These are phyloP conservation scores for Myxozyma monticola DNA, from an alignment of 805 yeast species.

Conservation along the genomic window DNA sequence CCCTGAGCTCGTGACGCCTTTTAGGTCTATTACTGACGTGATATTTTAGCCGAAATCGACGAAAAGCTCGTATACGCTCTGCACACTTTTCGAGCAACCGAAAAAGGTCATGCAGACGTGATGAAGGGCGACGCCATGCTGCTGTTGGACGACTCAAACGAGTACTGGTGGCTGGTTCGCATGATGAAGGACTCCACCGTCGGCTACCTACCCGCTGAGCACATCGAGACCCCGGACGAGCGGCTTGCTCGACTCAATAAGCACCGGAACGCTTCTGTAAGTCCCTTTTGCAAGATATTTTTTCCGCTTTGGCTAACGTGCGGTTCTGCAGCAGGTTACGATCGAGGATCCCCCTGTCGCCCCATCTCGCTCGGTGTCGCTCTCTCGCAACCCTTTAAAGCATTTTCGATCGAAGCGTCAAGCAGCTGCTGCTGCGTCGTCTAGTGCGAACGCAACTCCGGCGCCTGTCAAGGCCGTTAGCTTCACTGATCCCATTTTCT, in stretches of 20 bases:
- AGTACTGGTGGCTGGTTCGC: conserved; percentile 94
- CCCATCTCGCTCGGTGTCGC: neutral
- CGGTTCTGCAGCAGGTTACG: neutral
- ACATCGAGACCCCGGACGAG: conserved; percentile 87
- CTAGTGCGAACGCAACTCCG: neutral
- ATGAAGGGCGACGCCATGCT: conserved; percentile 78
- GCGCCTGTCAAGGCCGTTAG: conserved; percentile 10
- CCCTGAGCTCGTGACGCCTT: too few species aligned
- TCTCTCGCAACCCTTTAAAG: conserved; percentile 15
- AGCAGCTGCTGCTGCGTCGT: neutral
- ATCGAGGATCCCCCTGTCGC: neutral
- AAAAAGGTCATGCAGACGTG: conserved; percentile 84
- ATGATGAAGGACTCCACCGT: conserved; percentile 60
- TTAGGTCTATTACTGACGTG: too few species aligned
- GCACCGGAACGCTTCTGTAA: conserved; percentile 76
- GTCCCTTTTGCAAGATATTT: neutral
- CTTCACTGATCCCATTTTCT: conserved; percentile 20
- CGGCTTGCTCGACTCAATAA: conserved; percentile 88
- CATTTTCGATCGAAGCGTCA: conserved; percentile 15
- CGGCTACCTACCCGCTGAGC: conserved; percentile 97
- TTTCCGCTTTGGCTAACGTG: neutral
- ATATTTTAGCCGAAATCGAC: conserved; percentile 63
- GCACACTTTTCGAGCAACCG: conserved; percentile 87
- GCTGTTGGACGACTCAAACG: conserved; percentile 81
- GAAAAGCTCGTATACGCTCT: conserved; percentile 83